phyloP scores from a whole-genome alignment of 148 eudicot genomes.

The Oxyria digyna region DNA sequence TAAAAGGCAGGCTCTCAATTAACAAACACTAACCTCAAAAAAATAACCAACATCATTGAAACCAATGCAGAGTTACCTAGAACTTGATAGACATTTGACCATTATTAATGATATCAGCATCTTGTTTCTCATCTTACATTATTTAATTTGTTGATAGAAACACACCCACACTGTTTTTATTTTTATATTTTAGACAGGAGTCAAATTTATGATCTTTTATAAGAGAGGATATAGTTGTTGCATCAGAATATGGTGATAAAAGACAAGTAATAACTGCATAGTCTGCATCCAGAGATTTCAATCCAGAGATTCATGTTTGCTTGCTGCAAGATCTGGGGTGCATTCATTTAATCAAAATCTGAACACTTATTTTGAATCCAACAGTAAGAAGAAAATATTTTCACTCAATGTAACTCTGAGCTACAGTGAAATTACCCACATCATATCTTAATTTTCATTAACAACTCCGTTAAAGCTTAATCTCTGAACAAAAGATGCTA shows the following conservation, averaged over 20 bases:
- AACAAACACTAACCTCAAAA: background rate
- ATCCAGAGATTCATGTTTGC: background rate
- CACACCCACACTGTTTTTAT: background rate
- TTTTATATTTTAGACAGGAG: background rate
- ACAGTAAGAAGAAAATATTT: too few species aligned
- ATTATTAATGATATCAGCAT: background rate
- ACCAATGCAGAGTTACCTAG: background rate
- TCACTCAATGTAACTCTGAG: too few species aligned
- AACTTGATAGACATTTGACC: background rate
- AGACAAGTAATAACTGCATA: background rate
- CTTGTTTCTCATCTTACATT: background rate
- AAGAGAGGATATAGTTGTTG: background rate
- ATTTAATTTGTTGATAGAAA: background rate
- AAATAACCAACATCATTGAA: conserved; percentile 6
- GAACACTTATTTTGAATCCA: background rate
- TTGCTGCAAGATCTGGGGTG: background rate
- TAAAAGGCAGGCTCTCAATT: conserved; percentile 6
- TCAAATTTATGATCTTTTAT: background rate
- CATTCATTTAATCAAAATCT: background rate
- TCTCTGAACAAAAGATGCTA: background rate
- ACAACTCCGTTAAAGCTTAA: background rate
- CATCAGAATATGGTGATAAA: background rate
- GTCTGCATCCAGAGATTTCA: background rate
- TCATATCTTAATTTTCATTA: background rate
- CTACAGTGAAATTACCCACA: background rate